Evolutionary conservation across 495 filamentous ascomycete species (phyloP), one percentile per base, ranked within the genome.

Genomic region (Penicillium taxi): DNA sequence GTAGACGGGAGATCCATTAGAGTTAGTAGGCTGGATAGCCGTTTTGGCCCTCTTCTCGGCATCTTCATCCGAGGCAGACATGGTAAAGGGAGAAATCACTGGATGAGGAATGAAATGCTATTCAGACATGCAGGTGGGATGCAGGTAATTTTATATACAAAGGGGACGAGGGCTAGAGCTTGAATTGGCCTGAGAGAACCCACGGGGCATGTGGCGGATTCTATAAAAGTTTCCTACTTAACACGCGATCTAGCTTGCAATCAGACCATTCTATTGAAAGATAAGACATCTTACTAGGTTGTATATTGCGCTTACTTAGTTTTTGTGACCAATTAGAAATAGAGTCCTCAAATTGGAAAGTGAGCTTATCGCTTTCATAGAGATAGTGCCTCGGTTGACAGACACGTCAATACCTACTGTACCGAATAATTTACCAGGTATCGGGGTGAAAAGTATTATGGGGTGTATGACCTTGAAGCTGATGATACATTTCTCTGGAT

Each of bases 21-120:
- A 26, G 8, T n/a, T n/a, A n/a, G 37, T 14, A 1, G 45, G 38
- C 28, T 42, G 19, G 7, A 46, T 39, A 13, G 35, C 25, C n/a
- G 32, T 16, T 6, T 16, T 23, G 3, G 18, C 32, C 23, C 49
- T 53, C 32, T 53, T 53, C 39, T 53, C 49, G 13, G 41, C 12
- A 3, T 49, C 49, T 26, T 22, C 27, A 6, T 53, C 49, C 2
- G 32, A 35, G n/a, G 37, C 41, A 18, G 42, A 35, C 49, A 53
- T 53, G 9, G 24, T 53, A n/a, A 26, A 15, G 2, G 23, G 13
- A 26, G 8, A 13, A 19, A n/a, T 9, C 8, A 11, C 31, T n/a
- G 15, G 31, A 12, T n/a, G 16, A 7, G 22, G 19, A 25, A 31
- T 22, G n/a, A 23, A 31, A 44, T 19, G 17, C 17, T 9, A 16